phyloP scores from a whole-genome alignment of 441 rosid genomes.

The Erodium texanum region DNA sequence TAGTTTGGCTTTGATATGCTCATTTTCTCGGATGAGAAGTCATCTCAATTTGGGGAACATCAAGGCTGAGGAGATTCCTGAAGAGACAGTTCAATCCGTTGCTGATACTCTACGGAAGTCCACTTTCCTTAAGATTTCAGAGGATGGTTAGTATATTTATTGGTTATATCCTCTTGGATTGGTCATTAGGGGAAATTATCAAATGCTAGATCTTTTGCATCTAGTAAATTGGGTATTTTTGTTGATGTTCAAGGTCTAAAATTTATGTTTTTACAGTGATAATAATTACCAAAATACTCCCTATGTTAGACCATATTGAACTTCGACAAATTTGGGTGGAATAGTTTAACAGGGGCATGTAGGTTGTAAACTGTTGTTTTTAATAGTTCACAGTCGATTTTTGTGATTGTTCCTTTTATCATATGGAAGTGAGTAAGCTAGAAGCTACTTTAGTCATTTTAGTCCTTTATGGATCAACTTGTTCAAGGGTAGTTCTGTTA shows the following conservation, averaged over 20 bases:
- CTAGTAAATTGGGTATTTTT: neutral
- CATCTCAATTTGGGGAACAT: constrained; percentile 32
- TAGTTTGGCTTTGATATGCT: constrained; percentile 42
- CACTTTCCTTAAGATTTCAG: constrained; percentile 36
- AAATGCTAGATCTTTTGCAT: neutral
- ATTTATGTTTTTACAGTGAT: neutral
- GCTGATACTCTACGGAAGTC: constrained; percentile 34
- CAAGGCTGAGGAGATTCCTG: constrained; percentile 33
- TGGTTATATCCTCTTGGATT: neutral
- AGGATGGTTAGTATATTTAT: constrained; percentile 28
- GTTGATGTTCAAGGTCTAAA: neutral
- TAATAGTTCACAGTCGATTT: neutral
- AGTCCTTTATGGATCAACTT: neutral
- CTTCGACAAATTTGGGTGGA: neutral
- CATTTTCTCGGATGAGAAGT: constrained; percentile 44
- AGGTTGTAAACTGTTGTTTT: too few species aligned
- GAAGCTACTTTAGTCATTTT: neutral
- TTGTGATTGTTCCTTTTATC: too few species aligned
- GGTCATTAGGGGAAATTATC: neutral
- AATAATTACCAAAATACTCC: neutral
- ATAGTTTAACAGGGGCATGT: too few species aligned
- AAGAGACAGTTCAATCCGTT: constrained; percentile 20
- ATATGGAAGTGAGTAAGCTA: neutral
- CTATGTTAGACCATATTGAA: neutral
- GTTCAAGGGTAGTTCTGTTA: neutral